A percentile compares a stretch with the other conserved stretches of the same genome.
Conservation (phyloP, 768 basidiomycete genomes). For the Lactifluus hygrophoroides region DNA sequence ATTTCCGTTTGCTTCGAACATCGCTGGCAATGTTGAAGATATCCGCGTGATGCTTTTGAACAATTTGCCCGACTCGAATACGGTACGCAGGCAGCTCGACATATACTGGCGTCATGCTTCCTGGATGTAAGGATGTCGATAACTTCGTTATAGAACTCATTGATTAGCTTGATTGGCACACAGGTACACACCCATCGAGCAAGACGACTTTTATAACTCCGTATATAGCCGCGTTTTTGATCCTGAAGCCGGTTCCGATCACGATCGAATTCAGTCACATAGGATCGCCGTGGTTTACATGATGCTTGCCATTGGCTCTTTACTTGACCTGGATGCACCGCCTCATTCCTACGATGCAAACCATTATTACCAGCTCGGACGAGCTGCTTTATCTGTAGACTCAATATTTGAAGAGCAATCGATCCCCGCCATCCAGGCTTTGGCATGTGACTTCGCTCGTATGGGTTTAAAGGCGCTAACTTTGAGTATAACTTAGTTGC, state of each 20-base stretch:
- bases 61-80: constrained; percentile 35
- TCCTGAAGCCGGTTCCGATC: constrained; percentile 30
- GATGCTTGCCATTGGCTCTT: constrained; percentile 54
- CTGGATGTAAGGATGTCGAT: constrained; percentile 49
- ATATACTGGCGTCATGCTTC: constrained; percentile 60
- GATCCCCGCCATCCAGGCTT: constrained; percentile 53
- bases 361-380: constrained; percentile 51
- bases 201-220: constrained; percentile 44
- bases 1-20: constrained; percentile 44
- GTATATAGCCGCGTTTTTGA: constrained; percentile 49
- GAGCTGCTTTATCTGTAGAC: constrained; percentile 52
- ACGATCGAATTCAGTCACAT: constrained; percentile 40
- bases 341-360: constrained; percentile 47
- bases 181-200: constrained; percentile 62
- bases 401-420: constrained; percentile 58
- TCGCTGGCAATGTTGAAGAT: constrained; percentile 35
- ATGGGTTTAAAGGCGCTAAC: constrained; percentile 19
- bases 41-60: constrained; percentile 38
- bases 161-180: constrained; percentile 1
- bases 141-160: not conserved
- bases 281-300: constrained; percentile 51
- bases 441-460: constrained; percentile 35
- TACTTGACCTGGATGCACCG: constrained; percentile 50
- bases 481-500: constrained; percentile 38
- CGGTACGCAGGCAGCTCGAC: constrained; percentile 33